A percentile compares a stretch with the other conserved stretches of the same genome.
Conservation (phyloP, 176 grass and related monocot genomes). For the Pharus latifolius region DNA sequence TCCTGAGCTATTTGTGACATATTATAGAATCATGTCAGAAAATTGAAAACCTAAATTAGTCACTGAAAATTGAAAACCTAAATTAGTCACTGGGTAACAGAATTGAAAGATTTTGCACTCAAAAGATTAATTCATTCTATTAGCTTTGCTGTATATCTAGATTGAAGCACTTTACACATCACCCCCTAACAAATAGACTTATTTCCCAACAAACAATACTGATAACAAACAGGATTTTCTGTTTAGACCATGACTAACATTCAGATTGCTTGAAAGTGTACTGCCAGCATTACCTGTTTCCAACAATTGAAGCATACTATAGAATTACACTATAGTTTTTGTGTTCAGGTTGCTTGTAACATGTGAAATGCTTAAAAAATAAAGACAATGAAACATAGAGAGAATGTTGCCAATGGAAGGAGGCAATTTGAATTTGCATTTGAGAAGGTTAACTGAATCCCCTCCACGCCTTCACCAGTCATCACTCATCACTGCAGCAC, state of each 20-base stretch:
- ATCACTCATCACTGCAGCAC: too few species aligned
- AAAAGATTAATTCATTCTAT: too few species aligned
- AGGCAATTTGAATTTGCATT: neutral
- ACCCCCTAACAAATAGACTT: too few species aligned
- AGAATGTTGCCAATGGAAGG: neutral
- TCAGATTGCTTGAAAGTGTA: neutral
- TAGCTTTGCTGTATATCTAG: too few species aligned
- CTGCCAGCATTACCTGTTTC: neutral
- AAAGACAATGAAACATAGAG: neutral
- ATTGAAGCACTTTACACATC: too few species aligned
- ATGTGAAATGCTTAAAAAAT: neutral
- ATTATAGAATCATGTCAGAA: constrained; percentile 1
- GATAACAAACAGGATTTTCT: neutral
- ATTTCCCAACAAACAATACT: too few species aligned
- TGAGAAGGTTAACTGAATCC: too few species aligned
- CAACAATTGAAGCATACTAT: neutral
- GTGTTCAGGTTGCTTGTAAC: neutral
- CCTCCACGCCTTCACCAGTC: too few species aligned
- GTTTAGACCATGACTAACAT: neutral
- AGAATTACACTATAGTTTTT: neutral
- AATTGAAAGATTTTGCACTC: too few species aligned
- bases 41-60: neutral
- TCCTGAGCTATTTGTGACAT: constrained; percentile 56
- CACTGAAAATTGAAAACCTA: neutral
- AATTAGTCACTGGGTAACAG: too few species aligned